Conservation (phyloP, 257 asterid species). For the Nemophila menziesii region DNA sequence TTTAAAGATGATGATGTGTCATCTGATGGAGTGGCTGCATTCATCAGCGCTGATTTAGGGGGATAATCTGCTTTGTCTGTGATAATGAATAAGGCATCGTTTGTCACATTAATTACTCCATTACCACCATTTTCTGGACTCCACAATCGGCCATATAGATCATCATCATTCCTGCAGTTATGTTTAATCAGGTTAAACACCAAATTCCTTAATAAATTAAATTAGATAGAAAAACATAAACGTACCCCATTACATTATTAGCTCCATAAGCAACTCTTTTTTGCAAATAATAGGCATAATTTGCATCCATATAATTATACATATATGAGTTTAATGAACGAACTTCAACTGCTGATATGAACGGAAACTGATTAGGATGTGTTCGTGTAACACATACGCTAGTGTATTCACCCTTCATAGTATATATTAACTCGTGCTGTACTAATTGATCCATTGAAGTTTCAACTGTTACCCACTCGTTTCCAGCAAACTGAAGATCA, state of each 20-base stretch:
- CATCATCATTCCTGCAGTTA: constrained; percentile 21
- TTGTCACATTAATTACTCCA: constrained; percentile 12
- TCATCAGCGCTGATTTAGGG: constrained; percentile 28
- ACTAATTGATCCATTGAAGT: constrained; percentile 12
- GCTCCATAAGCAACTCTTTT: constrained; percentile 46
- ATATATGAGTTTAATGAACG: constrained; percentile 38
- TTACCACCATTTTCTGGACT: constrained; percentile 7
- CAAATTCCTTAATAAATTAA: too few relatives aligned
- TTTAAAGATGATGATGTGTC: constrained; percentile 8
- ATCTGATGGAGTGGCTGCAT: constrained; percentile 26
- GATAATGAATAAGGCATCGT: constrained; percentile 9
- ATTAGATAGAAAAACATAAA: too few relatives aligned
- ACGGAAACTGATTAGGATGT: constrained; percentile 33
- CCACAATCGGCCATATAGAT: constrained; percentile 58
- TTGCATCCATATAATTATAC: constrained; percentile 16
- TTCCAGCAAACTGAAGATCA: constrained; percentile 46
- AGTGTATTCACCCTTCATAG: constrained; percentile 15
- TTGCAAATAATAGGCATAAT: constrained; percentile 23
- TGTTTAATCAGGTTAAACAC: too few relatives aligned
- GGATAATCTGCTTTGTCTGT: constrained; percentile 21
- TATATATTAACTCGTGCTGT: constrained; percentile 32
- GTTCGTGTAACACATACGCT: constrained; percentile 53
- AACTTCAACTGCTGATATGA: constrained; percentile 47
- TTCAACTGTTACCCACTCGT: constrained; percentile 31
- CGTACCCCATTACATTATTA: constrained; percentile 8